Base-by-base conservation (phyloP, 495 filamentous ascomycete species). In the Polyplosphaeria fusca region DNA sequence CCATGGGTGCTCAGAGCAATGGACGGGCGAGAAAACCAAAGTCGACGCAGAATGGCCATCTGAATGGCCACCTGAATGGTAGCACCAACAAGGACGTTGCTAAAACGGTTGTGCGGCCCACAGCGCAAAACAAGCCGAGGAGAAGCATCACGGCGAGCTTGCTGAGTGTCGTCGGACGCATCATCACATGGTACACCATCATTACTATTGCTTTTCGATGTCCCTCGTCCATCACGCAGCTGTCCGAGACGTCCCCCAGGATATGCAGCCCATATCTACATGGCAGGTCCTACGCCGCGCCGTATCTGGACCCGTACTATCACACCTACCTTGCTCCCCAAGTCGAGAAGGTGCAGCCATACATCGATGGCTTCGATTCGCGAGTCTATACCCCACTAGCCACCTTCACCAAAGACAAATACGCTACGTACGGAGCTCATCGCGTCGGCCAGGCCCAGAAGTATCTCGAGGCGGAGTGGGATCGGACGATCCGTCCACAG, bases 241-340 rank as follows among this genome's bases (percentile, higher is more conserved):
- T 92, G 64, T 84, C 79, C 42, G 79, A 86, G 23, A 70, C 76
- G 20, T 91, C 90, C 11, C 89, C 92, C 2, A 76, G 71, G 45
- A 82, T 97, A 26, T 99, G 94, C 77, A 86, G 85, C 66, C 87
- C 88, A 3, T 94, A 92, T 67, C 80, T 96, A 47, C 76, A 83
- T 44, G 73, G 82, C 47, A 83, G 84, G 52, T 79, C 85, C 2
- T 77, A 85, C 35, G 72, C 89, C 42, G 71, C 80, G 24, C 93
- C 94, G 5, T 84, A 93, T 67, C 60, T 94, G 28, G 76, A 82
- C 41, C 94, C 94, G 20, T 96, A 96, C 73, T 97, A 96, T 68
- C 75, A 91, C 55, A 66, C 77, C 27, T 96, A 96, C 63, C 84
- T 85, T 4, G 86, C 86, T 1, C 89, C 87, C 12, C 89, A 95